Evolutionary conservation across 495 filamentous ascomycete species (phyloP).

Genomic region (Annulohypoxylon nitens): DNA sequence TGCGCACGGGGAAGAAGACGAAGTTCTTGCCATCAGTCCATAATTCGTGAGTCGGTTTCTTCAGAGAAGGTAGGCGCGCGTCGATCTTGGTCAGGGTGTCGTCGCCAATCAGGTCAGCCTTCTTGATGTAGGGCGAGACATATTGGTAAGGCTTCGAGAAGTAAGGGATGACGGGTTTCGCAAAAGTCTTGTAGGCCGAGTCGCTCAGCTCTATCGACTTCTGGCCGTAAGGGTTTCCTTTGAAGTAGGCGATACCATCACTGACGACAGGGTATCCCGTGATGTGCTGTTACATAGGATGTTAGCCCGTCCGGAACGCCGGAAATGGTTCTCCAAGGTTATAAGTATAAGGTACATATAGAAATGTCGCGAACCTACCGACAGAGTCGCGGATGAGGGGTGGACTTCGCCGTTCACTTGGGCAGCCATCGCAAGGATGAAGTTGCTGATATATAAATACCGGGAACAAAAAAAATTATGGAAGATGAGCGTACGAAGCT

Average conservation of each 20-base stretch:
- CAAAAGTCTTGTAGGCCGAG: constrained; percentile 71
- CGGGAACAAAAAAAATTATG: background rate
- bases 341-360: background rate
- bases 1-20: constrained; percentile 74
- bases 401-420: constrained; percentile 76
- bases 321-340: background rate
- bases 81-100: constrained; percentile 80
- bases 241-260: constrained; percentile 82
- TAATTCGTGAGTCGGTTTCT: constrained; percentile 85
- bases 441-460: constrained; percentile 17
- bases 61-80: constrained; percentile 83
- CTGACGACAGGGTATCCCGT: constrained; percentile 86
- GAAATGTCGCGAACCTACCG: constrained; percentile 63
- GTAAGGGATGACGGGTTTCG: constrained; percentile 82
- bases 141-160: constrained; percentile 80
- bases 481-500: constrained; percentile 17
- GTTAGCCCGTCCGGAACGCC: constrained; percentile 13
- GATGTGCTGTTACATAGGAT: constrained; percentile 72
- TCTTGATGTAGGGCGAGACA: constrained; percentile 83
- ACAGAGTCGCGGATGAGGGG: constrained; percentile 73
- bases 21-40: constrained; percentile 72
- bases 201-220: constrained; percentile 80
- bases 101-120: constrained; percentile 85
- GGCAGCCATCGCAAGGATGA: constrained; percentile 52
- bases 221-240: constrained; percentile 81